Percentiles rank a stretch among this genome's conserved stretches.
These are phyloP conservation scores for Cucumis cinereus DNA, from an alignment of 306 rosid genomes.

Conservation along the genomic window DNA sequence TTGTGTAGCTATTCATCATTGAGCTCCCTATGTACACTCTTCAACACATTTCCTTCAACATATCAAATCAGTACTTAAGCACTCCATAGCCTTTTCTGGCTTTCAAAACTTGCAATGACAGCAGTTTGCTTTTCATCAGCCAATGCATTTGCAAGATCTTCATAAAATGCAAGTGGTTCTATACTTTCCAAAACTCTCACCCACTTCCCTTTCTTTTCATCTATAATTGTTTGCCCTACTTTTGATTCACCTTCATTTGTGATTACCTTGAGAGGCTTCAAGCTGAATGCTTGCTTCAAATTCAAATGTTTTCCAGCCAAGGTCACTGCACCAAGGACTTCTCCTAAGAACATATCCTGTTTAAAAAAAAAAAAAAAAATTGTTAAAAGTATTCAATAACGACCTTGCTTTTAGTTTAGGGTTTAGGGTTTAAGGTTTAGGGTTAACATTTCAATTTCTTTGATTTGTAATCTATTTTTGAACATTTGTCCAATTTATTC, in stretches of 20 bases:
- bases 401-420: too few relatives aligned
- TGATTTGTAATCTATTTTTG: too few relatives aligned
- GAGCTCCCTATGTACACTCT: too few relatives aligned
- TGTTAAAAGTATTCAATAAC: too few relatives aligned
- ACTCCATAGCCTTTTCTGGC: constrained; percentile 49
- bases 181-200: constrained; percentile 46
- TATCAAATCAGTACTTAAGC: not conserved
- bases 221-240: constrained; percentile 43
- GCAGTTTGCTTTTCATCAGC: constrained; percentile 49
- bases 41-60: not conserved
- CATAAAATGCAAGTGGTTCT: constrained; percentile 21
- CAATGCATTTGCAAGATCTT: constrained; percentile 34
- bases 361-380: too few relatives aligned
- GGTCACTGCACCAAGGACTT: constrained; percentile 54
- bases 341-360: constrained; percentile 71
- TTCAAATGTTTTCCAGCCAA: constrained; percentile 21
- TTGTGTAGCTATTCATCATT: too few relatives aligned
- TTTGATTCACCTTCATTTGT: constrained; percentile 38
- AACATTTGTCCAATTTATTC: too few relatives aligned
- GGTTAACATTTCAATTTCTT: too few relatives aligned
- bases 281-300: constrained; percentile 28
- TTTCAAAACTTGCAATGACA: constrained; percentile 56
- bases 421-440: too few relatives aligned
- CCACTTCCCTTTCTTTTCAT: constrained; percentile 37
- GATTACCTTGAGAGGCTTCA: constrained; percentile 29